Base-by-base conservation (phyloP, 768 basidiomycete genomes). In the Pleurotus tuber-regium region DNA sequence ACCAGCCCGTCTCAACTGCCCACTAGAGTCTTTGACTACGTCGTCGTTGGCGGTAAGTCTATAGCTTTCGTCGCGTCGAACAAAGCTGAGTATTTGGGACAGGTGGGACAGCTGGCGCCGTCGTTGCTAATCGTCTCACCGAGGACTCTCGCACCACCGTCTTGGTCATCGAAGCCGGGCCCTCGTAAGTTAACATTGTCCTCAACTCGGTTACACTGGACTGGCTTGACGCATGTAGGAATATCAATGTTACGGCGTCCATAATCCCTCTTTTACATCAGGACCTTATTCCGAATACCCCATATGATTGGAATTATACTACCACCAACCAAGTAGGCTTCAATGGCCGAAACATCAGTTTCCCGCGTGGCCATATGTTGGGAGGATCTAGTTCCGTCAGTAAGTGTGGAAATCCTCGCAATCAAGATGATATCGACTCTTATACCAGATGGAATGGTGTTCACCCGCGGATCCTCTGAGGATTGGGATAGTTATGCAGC, bases 401-500 rank as follows among this genome's bases (percentile, higher is more conserved):
- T 61, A 29, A 43, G 63, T 59, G n/a, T 11, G 14, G 5, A n/a
- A 19, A 12, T 30, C 2, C 12, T 10, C 12, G 21, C 6, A 16
- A n/a, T 28, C 8, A 24, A 40, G 25, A 14, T 4, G 41, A 43
- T 38, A 31, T 21, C 16, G 39, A 46, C 10, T 9, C 10, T 10
- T 31, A 24, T 43, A 11, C 16, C n/a, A 60, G 60, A 61, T 42
- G 35, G 12, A 16, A 19, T 67, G 63, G 51, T 46, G 2, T 66
- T 59, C 33, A 64, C 61, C 9, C 59, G 65, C 18, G 66, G 66
- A 3, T 54, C 59, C 1, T 39, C 52, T 6, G 63, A 66, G 2
- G 66, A 67, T 31, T 67, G 30, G 21, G 58, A 66, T 28, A 59
- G 59, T 1, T 63, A 30, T 30, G 63, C 66, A 0, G 38, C 16